Evolutionary conservation across 2,329 filamentous ascomycete genomes (phyloP).

Genomic region (Penicillium sp.): DNA sequence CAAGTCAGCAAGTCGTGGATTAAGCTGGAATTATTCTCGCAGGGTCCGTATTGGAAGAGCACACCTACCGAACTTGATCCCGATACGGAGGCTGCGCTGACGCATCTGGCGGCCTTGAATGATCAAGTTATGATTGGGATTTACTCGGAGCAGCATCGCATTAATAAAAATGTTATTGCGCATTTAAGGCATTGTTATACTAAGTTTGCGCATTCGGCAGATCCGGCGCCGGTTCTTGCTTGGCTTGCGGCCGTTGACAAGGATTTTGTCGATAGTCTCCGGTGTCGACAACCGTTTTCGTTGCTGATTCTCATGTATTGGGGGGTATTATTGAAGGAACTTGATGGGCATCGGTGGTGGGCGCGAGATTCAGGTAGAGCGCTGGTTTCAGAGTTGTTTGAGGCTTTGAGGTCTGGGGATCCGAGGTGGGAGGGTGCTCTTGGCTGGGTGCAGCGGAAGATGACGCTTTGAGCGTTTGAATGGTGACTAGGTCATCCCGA

Average conservation of each 20-base stretch:
- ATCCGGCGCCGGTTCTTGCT: slow-evolving; percentile 28
- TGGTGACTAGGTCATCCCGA: not conserved
- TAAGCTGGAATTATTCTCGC: slow-evolving; percentile 53
- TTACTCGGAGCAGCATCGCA: slow-evolving; percentile 16
- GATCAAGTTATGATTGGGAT: slow-evolving; percentile 15
- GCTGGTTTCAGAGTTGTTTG: slow-evolving; percentile 17
- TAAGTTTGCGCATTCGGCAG: slow-evolving; percentile 22
- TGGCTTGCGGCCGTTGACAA: slow-evolving; percentile 29
- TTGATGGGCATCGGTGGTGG: slow-evolving; percentile 30
- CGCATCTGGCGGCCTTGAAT: slow-evolving; percentile 19
- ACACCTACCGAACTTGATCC: slow-evolving; percentile 23
- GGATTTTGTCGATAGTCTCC: slow-evolving; percentile 22
- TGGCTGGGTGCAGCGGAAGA: slow-evolving; percentile 13
- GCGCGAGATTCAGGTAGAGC: slow-evolving; percentile 24
- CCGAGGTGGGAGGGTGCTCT: slow-evolving; percentile 12
- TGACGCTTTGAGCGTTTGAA: not conserved
- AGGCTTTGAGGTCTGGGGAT: slow-evolving; percentile 6
- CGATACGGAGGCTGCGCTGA: slow-evolving; percentile 23
- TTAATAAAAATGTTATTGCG: slow-evolving; percentile 21
- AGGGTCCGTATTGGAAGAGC: slow-evolving; percentile 50
- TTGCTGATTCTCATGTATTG: slow-evolving; percentile 31
- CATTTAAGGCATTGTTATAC: slow-evolving; percentile 29
- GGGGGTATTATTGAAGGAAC: slow-evolving; percentile 25
- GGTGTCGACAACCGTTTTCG: slow-evolving; percentile 20
- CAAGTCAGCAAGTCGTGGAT: slow-evolving; percentile 34